Evolutionary conservation across 2,329 filamentous ascomycete species (phyloP).

Genomic region (Cercospora sojina): DNA sequence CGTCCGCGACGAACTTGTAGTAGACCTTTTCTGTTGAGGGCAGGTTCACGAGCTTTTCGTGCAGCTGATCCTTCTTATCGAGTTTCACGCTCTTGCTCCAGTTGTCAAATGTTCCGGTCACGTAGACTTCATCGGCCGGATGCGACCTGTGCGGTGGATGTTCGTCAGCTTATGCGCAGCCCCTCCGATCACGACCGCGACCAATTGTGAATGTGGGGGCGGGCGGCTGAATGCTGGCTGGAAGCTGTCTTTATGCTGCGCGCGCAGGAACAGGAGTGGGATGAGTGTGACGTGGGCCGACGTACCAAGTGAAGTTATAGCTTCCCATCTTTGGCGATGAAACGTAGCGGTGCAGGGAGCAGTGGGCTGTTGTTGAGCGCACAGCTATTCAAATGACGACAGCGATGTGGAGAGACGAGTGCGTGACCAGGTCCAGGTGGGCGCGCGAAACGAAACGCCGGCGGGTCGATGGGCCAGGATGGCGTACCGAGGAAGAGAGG

Average conservation of each 20-base stretch:
- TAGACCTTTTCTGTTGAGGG: conserved; percentile 69
- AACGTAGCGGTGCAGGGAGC: not conserved
- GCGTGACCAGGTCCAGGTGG: conserved; percentile 7
- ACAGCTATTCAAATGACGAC: conserved; percentile 10
- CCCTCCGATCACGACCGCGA: conserved; percentile 2
- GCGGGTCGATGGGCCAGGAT: not conserved
- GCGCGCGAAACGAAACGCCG: not conserved
- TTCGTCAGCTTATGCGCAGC: conserved; percentile 22
- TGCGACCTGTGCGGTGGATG: conserved; percentile 45
- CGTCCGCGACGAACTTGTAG: conserved; percentile 99
- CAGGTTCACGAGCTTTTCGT: conserved; percentile 78
- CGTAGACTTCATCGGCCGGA: conserved; percentile 80
- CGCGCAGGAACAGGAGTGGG: not conserved
- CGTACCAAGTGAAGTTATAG: conserved; percentile 71
- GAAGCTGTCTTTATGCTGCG: conserved; percentile 3
- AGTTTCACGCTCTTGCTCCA: conserved; percentile 87
- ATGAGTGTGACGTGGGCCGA: conserved; percentile 25
- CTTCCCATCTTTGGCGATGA: conserved; percentile 55
- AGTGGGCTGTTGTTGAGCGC: conserved; percentile 6
- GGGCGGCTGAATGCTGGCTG: conserved; percentile 18
- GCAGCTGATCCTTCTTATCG: conserved; percentile 68
- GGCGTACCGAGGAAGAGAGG: conserved; percentile 3
- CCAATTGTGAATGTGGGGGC: conserved; percentile 14
- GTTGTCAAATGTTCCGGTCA: conserved; percentile 93
- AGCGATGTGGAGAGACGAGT: conserved; percentile 1